Conservation (phyloP, 768 basidiomycete species). For the Boletus tylopilopsis region DNA sequence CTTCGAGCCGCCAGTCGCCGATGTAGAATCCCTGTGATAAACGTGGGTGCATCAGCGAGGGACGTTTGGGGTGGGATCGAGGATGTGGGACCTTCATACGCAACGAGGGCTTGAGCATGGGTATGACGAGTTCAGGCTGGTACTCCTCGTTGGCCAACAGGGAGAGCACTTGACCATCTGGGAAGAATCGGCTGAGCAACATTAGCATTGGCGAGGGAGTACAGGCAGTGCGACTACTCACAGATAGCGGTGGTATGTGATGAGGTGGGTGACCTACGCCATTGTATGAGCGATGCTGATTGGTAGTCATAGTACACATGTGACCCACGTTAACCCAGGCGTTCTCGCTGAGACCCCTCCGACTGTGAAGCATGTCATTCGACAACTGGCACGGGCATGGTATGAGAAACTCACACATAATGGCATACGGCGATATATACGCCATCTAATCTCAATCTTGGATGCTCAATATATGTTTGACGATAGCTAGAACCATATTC, state of each 20-base stretch:
- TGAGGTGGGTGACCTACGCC: slow-evolving; percentile 69
- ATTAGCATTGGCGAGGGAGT: slow-evolving; percentile 1
- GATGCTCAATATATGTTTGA: slow-evolving; percentile 77
- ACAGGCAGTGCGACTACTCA: slow-evolving; percentile 38
- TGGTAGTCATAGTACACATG: not conserved
- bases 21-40: slow-evolving; percentile 61
- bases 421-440: slow-evolving; percentile 92
- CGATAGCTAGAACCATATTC: slow-evolving; percentile 65
- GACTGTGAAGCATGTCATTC: slow-evolving; percentile 8
- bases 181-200: slow-evolving; percentile 70
- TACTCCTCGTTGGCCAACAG: slow-evolving; percentile 79
- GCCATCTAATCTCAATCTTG: slow-evolving; percentile 80
- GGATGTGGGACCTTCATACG: slow-evolving; percentile 61
- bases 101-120: slow-evolving; percentile 68
- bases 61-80: not conserved
- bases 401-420: slow-evolving; percentile 59
- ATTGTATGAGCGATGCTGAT: slow-evolving; percentile 5
- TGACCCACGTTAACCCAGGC: slow-evolving; percentile 79
- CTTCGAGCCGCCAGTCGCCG: slow-evolving; percentile 70
- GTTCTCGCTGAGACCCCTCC: slow-evolving; percentile 76
- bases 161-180: slow-evolving; percentile 82
- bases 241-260: slow-evolving; percentile 93
- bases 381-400: not conserved
- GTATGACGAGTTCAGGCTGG: slow-evolving; percentile 68
- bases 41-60: not conserved